Conservation (phyloP, 768 basidiomycete genomes). For the Lanmaoa rubissima region DNA sequence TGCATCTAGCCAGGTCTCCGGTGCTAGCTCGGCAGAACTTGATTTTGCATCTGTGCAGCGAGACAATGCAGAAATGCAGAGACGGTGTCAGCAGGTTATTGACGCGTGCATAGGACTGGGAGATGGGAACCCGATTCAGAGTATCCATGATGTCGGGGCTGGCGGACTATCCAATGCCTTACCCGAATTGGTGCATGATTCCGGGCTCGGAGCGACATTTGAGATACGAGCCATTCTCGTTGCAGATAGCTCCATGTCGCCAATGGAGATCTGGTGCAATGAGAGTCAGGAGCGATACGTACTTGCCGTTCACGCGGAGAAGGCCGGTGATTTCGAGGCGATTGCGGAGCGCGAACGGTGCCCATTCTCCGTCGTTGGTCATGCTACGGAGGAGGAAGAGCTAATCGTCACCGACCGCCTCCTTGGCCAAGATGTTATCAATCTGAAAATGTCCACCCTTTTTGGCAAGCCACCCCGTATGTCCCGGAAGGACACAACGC, state of each 20-base stretch:
- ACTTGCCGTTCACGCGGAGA: constrained; percentile 74
- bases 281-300: constrained; percentile 98
- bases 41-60: constrained; percentile 98
- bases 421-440: constrained; percentile 74
- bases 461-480: constrained; percentile 97
- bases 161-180: constrained; percentile 96
- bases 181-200: constrained; percentile 96
- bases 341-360: constrained; percentile 89
- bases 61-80: constrained; percentile 98
- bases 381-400: constrained; percentile 77
- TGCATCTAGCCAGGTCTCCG: constrained; percentile 90
- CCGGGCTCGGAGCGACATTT: constrained; percentile 84
- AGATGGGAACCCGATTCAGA: constrained; percentile 77
- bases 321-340: constrained; percentile 59
- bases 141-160: constrained; percentile 98
- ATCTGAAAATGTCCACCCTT: constrained; percentile 89
- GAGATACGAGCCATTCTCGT: constrained; percentile 93
- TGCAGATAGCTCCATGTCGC: constrained; percentile 92
- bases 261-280: constrained; percentile 99
- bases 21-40: constrained; percentile 85
- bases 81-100: constrained; percentile 96
- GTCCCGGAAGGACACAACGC: constrained; percentile 65
- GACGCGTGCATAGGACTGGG: constrained; percentile 75
- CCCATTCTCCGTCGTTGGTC: constrained; percentile 90
- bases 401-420: constrained; percentile 89